Evolutionary conservation across 1,139 yeast genomes (phyloP).

Genomic region (Nakaseomyces sp.): DNA sequence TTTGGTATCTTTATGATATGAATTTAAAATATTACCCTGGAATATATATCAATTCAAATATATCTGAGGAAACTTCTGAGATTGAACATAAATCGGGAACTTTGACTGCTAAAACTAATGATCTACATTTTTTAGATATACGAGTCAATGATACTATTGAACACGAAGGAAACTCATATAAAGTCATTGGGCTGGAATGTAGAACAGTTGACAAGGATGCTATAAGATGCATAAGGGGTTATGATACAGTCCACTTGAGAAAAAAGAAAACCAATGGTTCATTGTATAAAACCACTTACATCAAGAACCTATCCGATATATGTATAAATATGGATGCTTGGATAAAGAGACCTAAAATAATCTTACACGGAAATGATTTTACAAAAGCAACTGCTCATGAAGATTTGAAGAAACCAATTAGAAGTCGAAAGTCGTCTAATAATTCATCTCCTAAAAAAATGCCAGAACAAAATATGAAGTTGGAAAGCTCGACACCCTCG

Average conservation of each 20-base stretch:
- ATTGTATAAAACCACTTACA: conserved; percentile 14
- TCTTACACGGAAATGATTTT: conserved; percentile 12
- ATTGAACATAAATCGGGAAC: conserved; percentile 21
- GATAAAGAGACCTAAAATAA: conserved; percentile 25
- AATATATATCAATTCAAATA: conserved; percentile 17
- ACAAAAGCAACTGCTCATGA: conserved; percentile 13
- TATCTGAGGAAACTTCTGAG: conserved; percentile 18
- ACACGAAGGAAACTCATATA: conserved; percentile 29
- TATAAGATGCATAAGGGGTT: conserved; percentile 52
- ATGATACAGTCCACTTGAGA: conserved; percentile 38
- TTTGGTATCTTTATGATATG: conserved; percentile 32
- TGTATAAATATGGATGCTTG: conserved; percentile 25
- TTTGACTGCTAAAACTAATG: conserved; percentile 18
- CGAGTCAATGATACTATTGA: conserved; percentile 37
- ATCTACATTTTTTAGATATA: conserved; percentile 32
- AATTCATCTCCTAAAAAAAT: conserved; percentile 18
- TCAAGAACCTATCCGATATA: conserved; percentile 21
- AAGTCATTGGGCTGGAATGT: conserved; percentile 41
- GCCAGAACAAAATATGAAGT: not conserved
- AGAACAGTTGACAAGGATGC: conserved; percentile 13
- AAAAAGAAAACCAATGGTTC: conserved; percentile 24
- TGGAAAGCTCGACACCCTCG: conserved; percentile 4
- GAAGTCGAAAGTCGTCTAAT: conserved; percentile 19
- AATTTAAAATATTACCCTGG: conserved; percentile 33
- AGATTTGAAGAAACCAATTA: conserved; percentile 18